A percentile compares a stretch with the other conserved stretches of the same genome.
Evolutionary conservation across 2,329 filamentous ascomycete species (phyloP).

Genomic region (Tolypocladium amazonense): DNA sequence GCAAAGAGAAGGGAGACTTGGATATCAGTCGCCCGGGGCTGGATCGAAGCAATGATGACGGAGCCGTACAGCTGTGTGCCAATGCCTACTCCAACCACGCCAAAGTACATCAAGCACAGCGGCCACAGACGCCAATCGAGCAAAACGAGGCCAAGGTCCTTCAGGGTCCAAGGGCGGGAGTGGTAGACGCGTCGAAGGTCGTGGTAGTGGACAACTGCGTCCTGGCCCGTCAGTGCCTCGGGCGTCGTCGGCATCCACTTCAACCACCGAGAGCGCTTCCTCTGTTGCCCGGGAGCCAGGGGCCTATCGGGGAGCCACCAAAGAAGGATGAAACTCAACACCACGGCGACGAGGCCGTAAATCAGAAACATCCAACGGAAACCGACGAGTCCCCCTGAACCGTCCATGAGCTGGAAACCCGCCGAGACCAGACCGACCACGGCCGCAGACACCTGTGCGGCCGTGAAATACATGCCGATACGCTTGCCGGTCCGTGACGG

Average conservation of each 20-base stretch:
- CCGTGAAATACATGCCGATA: conserved; percentile 84
- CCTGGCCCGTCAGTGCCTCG: conserved; percentile 65
- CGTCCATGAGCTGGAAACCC: conserved; percentile 88
- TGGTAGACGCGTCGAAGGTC: conserved; percentile 77
- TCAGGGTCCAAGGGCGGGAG: conserved; percentile 58
- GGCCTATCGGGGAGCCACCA: conserved; percentile 91
- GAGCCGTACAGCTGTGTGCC: conserved; percentile 82
- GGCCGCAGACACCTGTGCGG: conserved; percentile 77
- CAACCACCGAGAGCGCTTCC: conserved; percentile 38
- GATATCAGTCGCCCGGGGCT: conserved; percentile 60
- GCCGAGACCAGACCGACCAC: conserved; percentile 85
- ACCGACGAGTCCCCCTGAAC: conserved; percentile 61
- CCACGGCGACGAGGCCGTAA: conserved; percentile 65
- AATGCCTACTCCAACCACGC: conserved; percentile 85
- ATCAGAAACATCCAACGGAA: conserved; percentile 91
- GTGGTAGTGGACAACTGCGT: conserved; percentile 72
- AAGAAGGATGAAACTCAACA: conserved; percentile 62
- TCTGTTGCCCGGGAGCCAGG: conserved; percentile 55
- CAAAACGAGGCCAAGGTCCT: conserved; percentile 59
- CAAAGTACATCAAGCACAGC: conserved; percentile 83
- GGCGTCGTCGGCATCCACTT: conserved; percentile 58
- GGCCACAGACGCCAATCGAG: conserved; percentile 87
- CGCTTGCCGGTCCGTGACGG: conserved; percentile 77
- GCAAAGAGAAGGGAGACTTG: conserved; percentile 75
- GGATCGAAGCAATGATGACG: conserved; percentile 73